A percentile compares a stretch with the other conserved stretches of the same genome.
These are phyloP conservation scores for Elongisporangium anandrum DNA, from an alignment of 352 stramenopile species.

Conservation along the genomic window DNA sequence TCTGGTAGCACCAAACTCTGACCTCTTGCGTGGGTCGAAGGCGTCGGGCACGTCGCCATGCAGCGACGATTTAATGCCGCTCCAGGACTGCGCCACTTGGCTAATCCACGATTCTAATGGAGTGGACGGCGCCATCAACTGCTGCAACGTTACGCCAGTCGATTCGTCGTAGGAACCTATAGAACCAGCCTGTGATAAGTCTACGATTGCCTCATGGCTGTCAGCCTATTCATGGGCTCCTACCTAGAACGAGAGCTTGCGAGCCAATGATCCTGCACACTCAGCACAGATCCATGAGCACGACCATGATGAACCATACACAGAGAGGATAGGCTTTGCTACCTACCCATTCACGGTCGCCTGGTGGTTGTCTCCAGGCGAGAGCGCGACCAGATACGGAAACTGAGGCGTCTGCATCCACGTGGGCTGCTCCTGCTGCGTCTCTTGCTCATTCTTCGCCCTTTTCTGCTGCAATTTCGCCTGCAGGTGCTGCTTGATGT, in stretches of 20 bases:
- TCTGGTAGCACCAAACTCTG: not conserved
- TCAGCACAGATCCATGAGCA: conserved; percentile 3
- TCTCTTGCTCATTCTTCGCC: conserved; percentile 1
- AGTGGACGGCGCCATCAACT: conserved; percentile 21
- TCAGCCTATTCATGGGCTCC: not conserved
- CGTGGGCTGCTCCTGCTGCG: conserved; percentile 3
- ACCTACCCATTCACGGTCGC: conserved; percentile 25
- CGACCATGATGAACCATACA: not conserved
- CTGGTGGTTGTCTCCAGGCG: conserved; percentile 41
- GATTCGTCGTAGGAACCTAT: conserved; percentile 30
- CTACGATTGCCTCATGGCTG: too few relatives aligned
- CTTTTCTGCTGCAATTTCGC: conserved; percentile 8
- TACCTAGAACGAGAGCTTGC: conserved; percentile 8
- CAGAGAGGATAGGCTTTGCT: not conserved
- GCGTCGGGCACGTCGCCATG: conserved; percentile 36
- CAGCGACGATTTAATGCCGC: conserved; percentile 29
- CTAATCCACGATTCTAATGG: conserved; percentile 16
- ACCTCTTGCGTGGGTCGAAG: conserved; percentile 32
- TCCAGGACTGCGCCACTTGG: conserved; percentile 30
- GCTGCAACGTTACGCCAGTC: conserved; percentile 24
- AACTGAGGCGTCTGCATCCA: conserved; percentile 65
- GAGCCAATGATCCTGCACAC: conserved; percentile 14
- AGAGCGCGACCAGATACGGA: conserved; percentile 59
- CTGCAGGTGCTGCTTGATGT: conserved; percentile 36
- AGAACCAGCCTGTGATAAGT: not conserved